Conservation (phyloP, 371 early-diverging fungal species). For the Rhizopus stolonifer region DNA sequence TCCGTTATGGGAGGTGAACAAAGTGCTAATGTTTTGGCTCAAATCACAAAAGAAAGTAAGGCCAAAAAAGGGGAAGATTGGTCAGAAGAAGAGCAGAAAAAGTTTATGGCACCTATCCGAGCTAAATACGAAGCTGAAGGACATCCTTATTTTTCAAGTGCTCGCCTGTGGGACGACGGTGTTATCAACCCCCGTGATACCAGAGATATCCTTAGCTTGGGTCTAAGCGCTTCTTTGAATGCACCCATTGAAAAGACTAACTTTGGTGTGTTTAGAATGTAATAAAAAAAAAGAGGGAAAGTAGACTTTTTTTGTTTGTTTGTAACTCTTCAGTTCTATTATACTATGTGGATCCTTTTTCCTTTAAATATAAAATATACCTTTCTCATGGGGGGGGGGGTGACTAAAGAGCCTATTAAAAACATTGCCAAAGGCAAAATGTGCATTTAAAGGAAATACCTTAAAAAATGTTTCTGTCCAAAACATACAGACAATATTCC, state of each 20-base stretch:
- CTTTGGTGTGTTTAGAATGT: slow-evolving; percentile 98
- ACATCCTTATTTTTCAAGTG: slow-evolving; percentile 91
- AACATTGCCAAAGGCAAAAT: slow-evolving; percentile 75
- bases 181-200: slow-evolving; percentile 93
- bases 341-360: no score
- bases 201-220: slow-evolving; percentile 84
- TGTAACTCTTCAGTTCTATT: no score
- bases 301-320: no score
- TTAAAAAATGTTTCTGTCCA: slow-evolving; percentile 67
- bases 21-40: slow-evolving; percentile 92
- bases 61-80: slow-evolving; percentile 79
- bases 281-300: slow-evolving; percentile 26
- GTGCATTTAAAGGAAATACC: slow-evolving; percentile 63
- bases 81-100: slow-evolving; percentile 70
- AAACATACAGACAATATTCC: slow-evolving; percentile 65
- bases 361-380: slow-evolving; percentile 36
- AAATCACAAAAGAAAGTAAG: slow-evolving; percentile 85
- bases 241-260: slow-evolving; percentile 73
- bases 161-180: slow-evolving; percentile 97
- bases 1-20: slow-evolving; percentile 99
- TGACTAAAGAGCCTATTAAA: slow-evolving; percentile 67
- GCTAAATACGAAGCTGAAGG: slow-evolving; percentile 93
- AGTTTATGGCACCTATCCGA: slow-evolving; percentile 86
- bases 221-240: slow-evolving; percentile 82
- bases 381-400: slow-evolving; percentile 69